phyloP scores from a whole-genome alignment of 768 basidiomycete species.

The Guyanaporus albipodus region DNA sequence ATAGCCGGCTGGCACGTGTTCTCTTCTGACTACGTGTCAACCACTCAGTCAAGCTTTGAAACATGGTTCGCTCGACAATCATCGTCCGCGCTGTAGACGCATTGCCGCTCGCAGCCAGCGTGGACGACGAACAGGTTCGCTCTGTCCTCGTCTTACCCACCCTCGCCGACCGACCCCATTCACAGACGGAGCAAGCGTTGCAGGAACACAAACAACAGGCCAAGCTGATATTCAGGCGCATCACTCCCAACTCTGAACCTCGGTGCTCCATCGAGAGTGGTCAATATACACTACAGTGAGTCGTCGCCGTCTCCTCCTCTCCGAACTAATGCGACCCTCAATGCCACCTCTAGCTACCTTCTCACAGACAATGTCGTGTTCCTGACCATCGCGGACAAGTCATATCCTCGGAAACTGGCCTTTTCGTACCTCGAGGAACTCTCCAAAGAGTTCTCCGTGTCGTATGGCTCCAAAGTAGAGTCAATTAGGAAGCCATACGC shows the following conservation, averaged over 20 bases:
- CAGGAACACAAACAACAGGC: slow-evolving; percentile 99
- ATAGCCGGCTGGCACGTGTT: too few relatives aligned
- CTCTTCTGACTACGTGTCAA: too few relatives aligned
- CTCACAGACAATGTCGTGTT: slow-evolving; percentile 93
- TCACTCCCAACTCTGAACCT: slow-evolving; percentile 92
- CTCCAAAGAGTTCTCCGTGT: slow-evolving; percentile 90
- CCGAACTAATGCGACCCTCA: slow-evolving; percentile 1
- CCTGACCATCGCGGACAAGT: slow-evolving; percentile 92
- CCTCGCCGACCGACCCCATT: slow-evolving; percentile 2
- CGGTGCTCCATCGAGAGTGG: slow-evolving; percentile 97
- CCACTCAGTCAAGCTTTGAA: too few relatives aligned
- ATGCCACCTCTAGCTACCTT: slow-evolving; percentile 66
- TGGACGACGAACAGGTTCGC: slow-evolving; percentile 92
- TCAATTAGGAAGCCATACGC: slow-evolving; percentile 95
- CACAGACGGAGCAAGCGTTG: slow-evolving; percentile 85
- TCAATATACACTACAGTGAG: slow-evolving; percentile 92
- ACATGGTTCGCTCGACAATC: slow-evolving; percentile 85
- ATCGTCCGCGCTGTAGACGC: slow-evolving; percentile 84
- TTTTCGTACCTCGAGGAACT: slow-evolving; percentile 98
- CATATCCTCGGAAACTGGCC: slow-evolving; percentile 93
- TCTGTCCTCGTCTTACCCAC: not conserved
- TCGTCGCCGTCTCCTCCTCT: slow-evolving; percentile 22
- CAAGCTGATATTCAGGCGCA: slow-evolving; percentile 92
- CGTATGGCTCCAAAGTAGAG: slow-evolving; percentile 93
- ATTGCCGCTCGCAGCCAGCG: slow-evolving; percentile 89